A percentile compares a stretch with the other conserved stretches of the same genome.
Evolutionary conservation across 495 filamentous ascomycete species (phyloP).

Genomic region (Lasiosphaeriaceae sp.): DNA sequence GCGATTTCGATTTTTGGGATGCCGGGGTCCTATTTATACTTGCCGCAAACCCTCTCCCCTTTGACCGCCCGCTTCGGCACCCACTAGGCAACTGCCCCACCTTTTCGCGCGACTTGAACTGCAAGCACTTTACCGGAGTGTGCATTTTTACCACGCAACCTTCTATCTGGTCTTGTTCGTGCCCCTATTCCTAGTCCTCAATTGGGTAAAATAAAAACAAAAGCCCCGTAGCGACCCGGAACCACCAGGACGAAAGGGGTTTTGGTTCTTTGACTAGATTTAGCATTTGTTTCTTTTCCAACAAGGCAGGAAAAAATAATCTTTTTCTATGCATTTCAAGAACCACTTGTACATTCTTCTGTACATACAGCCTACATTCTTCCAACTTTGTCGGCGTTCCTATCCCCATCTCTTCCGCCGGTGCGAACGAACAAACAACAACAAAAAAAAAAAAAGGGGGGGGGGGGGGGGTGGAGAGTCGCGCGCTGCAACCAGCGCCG

Average conservation of each 20-base stretch:
- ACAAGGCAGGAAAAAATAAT: too few relatives aligned
- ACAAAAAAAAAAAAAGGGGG: too few relatives aligned
- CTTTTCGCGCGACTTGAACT: not conserved
- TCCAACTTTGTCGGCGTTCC: too few relatives aligned
- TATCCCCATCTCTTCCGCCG: too few relatives aligned
- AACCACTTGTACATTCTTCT: too few relatives aligned
- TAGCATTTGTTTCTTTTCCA: too few relatives aligned
- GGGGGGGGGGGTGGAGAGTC: not conserved
- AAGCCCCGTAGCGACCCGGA: not conserved
- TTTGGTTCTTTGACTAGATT: not conserved
- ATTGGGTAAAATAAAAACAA: constrained; percentile 19
- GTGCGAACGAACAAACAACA: not conserved
- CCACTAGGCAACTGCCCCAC: constrained; percentile 15
- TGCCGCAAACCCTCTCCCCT: constrained; percentile 16
- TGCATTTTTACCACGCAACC: not conserved
- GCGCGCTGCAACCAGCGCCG: not conserved
- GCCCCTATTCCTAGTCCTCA: constrained; percentile 11
- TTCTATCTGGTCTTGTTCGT: too few relatives aligned
- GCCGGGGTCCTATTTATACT: constrained; percentile 25
- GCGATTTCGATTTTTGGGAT: constrained; percentile 12
- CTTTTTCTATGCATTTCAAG: too few relatives aligned
- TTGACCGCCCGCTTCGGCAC: constrained; percentile 6
- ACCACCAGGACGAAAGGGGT: too few relatives aligned
- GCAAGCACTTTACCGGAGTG: not conserved
- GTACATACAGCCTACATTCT: too few relatives aligned